phyloP scores from a whole-genome alignment of 306 rosid genomes.

The Hylodesmum podocarpum region DNA sequence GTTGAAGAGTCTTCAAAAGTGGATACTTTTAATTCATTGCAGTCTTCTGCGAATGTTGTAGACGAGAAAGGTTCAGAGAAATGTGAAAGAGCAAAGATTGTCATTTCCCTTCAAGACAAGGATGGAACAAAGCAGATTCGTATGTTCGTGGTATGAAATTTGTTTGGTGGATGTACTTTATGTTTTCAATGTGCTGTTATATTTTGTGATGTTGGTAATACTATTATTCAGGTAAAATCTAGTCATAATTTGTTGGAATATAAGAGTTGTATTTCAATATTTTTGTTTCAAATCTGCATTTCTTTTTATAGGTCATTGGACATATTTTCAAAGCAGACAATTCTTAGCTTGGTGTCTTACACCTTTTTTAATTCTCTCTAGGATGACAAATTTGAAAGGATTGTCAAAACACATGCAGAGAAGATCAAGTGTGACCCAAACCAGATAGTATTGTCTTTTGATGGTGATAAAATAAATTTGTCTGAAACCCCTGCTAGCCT shows the following conservation, averaged over 20 bases:
- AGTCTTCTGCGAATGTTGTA: constrained; percentile 33
- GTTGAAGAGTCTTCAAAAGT: constrained; percentile 61
- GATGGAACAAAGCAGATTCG: constrained; percentile 71
- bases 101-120: constrained; percentile 77
- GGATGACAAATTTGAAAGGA: constrained; percentile 90
- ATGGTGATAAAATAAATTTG: constrained; percentile 74
- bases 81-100: constrained; percentile 62
- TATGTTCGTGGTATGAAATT: constrained; percentile 61
- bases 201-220: neutral
- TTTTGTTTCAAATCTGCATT: neutral
- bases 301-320: neutral
- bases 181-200: neutral
- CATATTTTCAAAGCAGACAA: neutral
- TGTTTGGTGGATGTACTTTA: neutral
- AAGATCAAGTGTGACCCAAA: constrained; percentile 56
- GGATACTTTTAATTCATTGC: constrained; percentile 37
- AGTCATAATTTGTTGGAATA: neutral
- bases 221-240: neutral
- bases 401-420: constrained; percentile 70
- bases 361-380: constrained; percentile 33
- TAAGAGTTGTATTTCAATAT: neutral
- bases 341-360: constrained; percentile 1
- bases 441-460: constrained; percentile 67
- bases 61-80: constrained; percentile 46
- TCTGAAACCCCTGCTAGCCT: constrained; percentile 66